Evolutionary conservation across 176 grass and related monocot genomes (phyloP).

Genomic region (Avena atlantica): DNA sequence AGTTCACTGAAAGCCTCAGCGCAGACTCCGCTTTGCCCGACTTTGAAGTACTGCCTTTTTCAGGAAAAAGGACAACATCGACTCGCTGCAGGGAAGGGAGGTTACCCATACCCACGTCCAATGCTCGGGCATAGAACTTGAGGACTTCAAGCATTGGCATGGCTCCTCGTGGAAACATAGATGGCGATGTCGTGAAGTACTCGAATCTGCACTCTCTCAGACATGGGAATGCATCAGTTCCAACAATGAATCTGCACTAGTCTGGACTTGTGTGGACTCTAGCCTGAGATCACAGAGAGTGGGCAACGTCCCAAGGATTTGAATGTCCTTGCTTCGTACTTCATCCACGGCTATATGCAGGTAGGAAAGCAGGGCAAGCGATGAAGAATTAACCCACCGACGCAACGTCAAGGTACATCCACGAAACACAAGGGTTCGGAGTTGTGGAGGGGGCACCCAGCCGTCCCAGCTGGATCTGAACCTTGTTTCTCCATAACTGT

Average conservation of each 20-base stretch:
- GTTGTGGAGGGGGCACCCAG: not conserved
- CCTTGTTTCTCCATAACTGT: no score
- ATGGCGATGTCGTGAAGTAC: not conserved
- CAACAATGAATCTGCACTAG: not conserved
- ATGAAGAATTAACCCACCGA: not conserved
- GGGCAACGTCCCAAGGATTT: not conserved
- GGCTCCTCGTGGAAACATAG: conserved; percentile 10
- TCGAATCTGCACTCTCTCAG: not conserved
- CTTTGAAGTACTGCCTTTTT: no score
- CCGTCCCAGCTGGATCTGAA: no score
- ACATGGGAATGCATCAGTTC: not conserved
- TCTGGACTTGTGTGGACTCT: no score
- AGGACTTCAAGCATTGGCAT: not conserved
- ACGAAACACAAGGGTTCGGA: fast-evolving
- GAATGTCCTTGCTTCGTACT: not conserved
- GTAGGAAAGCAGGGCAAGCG: not conserved
- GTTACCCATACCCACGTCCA: not conserved
- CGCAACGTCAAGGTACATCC: not conserved
- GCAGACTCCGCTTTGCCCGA: no score
- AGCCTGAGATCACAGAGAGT: not conserved
- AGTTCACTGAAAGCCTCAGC: no score
- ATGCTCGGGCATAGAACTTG: not conserved
- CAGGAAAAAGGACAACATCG: no score
- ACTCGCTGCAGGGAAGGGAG: no score
- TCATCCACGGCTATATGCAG: fast-evolving